Evolutionary conservation across 345 rosid genomes (phyloP).

Genomic region (Salix udensis): DNA sequence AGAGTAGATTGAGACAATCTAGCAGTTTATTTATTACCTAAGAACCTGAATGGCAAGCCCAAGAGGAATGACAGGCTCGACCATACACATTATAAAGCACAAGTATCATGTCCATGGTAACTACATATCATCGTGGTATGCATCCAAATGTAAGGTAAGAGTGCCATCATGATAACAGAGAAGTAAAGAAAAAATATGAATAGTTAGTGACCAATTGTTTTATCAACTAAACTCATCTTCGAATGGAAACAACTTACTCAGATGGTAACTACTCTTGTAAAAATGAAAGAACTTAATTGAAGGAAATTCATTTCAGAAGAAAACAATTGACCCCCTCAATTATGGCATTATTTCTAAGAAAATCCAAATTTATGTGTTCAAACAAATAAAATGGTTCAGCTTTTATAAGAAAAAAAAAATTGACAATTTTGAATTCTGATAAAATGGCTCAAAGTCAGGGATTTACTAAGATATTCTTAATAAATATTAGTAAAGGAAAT

Average conservation of each 20-base stretch:
- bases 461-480: too few species aligned
- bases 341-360: background rate
- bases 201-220: background rate
- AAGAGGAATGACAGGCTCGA: background rate
- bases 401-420: background rate
- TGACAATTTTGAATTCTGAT: slow-evolving; percentile 26
- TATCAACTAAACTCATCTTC: too few species aligned
- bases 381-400: background rate
- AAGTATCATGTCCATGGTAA: background rate
- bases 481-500: too few species aligned
- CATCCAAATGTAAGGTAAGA: background rate
- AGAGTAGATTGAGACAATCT: background rate
- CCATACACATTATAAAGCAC: background rate
- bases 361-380: background rate
- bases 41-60: background rate
- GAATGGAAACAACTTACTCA: too few species aligned
- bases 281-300: background rate
- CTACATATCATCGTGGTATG: background rate
- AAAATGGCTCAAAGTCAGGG: too few species aligned
- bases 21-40: background rate
- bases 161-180: background rate
- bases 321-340: background rate
- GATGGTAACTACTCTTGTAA: background rate
- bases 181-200: background rate
- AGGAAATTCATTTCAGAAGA: background rate